phyloP scores from a whole-genome alignment of 73 alveolate species.

The Paramecium caudatum region DNA sequence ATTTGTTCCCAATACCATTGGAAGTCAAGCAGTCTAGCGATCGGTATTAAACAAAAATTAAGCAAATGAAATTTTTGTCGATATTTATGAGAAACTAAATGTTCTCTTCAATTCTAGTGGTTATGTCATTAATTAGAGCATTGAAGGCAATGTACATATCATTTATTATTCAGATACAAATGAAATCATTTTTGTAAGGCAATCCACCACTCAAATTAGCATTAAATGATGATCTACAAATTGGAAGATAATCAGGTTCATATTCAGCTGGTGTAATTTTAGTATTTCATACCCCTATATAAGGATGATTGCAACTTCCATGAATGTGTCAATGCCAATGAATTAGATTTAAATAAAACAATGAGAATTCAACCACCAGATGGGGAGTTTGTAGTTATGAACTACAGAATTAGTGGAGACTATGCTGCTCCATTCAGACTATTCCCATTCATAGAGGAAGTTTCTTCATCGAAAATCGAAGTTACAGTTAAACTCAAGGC shows the following conservation, averaged over 20 bases:
- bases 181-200: conserved; percentile 89
- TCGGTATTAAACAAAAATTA: conserved; percentile 78
- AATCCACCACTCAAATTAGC: conserved; percentile 88
- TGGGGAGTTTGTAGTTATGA: conserved; percentile 99
- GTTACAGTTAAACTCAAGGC: conserved; percentile 92
- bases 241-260: conserved; percentile 78
- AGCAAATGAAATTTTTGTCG: conserved; percentile 98
- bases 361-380: conserved; percentile 98
- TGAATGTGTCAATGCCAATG: conserved; percentile 97
- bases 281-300: not conserved
- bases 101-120: conserved; percentile 97
- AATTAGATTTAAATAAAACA: conserved; percentile 93
- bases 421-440: conserved; percentile 97
- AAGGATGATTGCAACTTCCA: conserved; percentile 98
- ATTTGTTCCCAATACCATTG: conserved; percentile 60
- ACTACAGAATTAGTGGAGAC: conserved; percentile 97
- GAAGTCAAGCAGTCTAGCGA: conserved; percentile 60
- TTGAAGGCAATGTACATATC: conserved; percentile 99
- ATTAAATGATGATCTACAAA: conserved; percentile 49
- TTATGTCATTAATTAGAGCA: conserved; percentile 94
- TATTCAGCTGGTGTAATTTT: conserved; percentile 88
- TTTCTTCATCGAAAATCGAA: conserved; percentile 89
- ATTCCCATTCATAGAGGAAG: conserved; percentile 86
- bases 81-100: conserved; percentile 96
- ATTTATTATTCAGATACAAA: conserved; percentile 74